phyloP scores from a whole-genome alignment of 2,329 filamentous ascomycete genomes.

The Didymosphaeria variabile region DNA sequence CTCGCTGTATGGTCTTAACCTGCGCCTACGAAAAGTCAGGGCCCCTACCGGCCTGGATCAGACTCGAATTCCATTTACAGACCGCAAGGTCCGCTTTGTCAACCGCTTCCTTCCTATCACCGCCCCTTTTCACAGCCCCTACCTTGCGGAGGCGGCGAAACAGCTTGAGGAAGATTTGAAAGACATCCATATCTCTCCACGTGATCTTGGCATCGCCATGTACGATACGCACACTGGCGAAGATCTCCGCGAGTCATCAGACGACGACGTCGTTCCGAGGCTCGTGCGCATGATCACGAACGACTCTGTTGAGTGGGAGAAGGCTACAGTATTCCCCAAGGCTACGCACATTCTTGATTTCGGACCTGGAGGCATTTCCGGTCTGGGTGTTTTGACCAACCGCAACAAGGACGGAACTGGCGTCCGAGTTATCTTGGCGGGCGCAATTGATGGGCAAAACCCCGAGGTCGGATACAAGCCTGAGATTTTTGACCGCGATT shows the following conservation, averaged over 20 bases:
- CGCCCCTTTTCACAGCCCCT: constrained; percentile 97
- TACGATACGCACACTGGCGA: constrained; percentile 82
- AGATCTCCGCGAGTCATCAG: constrained; percentile 75
- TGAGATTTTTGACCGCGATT: constrained; percentile 95
- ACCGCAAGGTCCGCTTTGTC: constrained; percentile 95
- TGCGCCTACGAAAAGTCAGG: constrained; percentile 95
- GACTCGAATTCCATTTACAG: constrained; percentile 90
- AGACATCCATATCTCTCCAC: constrained; percentile 77
- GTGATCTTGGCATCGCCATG: constrained; percentile 81
- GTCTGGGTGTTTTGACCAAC: constrained; percentile 93
- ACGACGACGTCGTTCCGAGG: constrained; percentile 82
- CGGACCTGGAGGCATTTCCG: constrained; percentile 94
- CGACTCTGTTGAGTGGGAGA: constrained; percentile 95
- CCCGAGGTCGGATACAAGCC: constrained; percentile 96
- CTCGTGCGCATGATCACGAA: constrained; percentile 93
- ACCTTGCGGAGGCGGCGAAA: constrained; percentile 81
- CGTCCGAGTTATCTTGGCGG: constrained; percentile 93
- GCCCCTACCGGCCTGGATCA: constrained; percentile 97
- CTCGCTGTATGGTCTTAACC: constrained; percentile 93
- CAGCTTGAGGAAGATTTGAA: constrained; percentile 89
- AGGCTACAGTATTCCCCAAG: constrained; percentile 86
- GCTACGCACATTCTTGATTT: constrained; percentile 97
- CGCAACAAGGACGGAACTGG: constrained; percentile 99
- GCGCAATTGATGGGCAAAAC: constrained; percentile 89
- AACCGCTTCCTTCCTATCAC: constrained; percentile 98